Conservation (phyloP, 1,139 yeast species). For the Schwanniomyces etchellsii region DNA sequence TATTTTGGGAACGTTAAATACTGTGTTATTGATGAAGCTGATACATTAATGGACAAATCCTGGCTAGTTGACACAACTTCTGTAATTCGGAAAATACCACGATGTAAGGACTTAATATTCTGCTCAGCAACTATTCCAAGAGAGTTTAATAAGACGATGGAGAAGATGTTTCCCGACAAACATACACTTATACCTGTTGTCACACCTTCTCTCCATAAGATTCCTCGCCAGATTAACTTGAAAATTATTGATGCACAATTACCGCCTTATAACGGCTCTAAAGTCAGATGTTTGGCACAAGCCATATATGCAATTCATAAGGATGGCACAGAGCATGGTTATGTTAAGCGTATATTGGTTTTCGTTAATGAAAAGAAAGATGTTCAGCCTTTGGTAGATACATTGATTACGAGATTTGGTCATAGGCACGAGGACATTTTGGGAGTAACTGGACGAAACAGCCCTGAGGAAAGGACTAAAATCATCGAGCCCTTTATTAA, state of each 20-base stretch:
- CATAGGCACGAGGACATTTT: slow-evolving; percentile 43
- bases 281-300: slow-evolving; percentile 79
- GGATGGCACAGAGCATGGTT: slow-evolving; percentile 77
- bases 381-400: slow-evolving; percentile 52
- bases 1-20: slow-evolving; percentile 44
- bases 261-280: slow-evolving; percentile 79
- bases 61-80: slow-evolving; percentile 66
- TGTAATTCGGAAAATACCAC: slow-evolving; percentile 47
- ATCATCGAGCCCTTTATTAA: slow-evolving; percentile 57
- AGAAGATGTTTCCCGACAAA: slow-evolving; percentile 58
- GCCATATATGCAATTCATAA: slow-evolving; percentile 79
- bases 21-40: slow-evolving; percentile 92
- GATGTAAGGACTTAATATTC: slow-evolving; percentile 60
- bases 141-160: slow-evolving; percentile 61
- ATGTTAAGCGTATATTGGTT: slow-evolving; percentile 74
- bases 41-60: slow-evolving; percentile 81
- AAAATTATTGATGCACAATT: slow-evolving; percentile 69
- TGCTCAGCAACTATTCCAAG: slow-evolving; percentile 91
- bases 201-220: slow-evolving; percentile 77
- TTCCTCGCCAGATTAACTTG: slow-evolving; percentile 71
- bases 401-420: slow-evolving; percentile 47
- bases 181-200: slow-evolving; percentile 50
- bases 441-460: slow-evolving; percentile 63
- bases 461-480: slow-evolving; percentile 50
- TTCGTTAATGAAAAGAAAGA: slow-evolving; percentile 76